Evolutionary conservation across 179 eudicot genomes (phyloP), one percentile per base, ranked within the genome.

Genomic region (Silene vulgaris): DNA sequence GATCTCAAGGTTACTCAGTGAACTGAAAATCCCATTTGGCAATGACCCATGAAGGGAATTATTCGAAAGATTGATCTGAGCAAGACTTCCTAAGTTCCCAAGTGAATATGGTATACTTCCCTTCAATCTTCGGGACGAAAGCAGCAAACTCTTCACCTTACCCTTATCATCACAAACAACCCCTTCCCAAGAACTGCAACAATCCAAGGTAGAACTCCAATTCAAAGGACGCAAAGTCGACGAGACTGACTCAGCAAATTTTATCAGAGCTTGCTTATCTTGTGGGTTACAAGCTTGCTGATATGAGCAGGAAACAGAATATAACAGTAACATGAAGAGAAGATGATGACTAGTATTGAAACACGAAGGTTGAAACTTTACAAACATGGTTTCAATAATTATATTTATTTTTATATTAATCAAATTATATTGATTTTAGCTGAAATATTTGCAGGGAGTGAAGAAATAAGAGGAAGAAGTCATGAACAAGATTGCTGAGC

Each of bases 171-270:
- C 88, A 67, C 97, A 92, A 8, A 14, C 67, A 62, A 92, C 72
- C 13, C 97, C 97, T 68, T 88, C 90, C 97, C 97, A 92, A 20
- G 60, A 40, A 77, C 48, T 43, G 77, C 96, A 90, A 80, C 97
- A 92, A 57, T 89, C 89, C 2, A 54, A 30, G 0, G 37, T 50
- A 45, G 85, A 69, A 35, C 75, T 75, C 96, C 96, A 92, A 32
- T 86, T 86, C 75, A 87, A 67, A 14, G 85, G 81, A 28, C 75
- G 21, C 2, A 60, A 64, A 61, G 82, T 35, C 28, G 84, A 77
- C 30, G 84, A 77, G 56, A 87, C 4, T 5, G 17, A 32, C 11
- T 0, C 54, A 8, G 82, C 77, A 76, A 92, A 84, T 14, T 77
- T 23, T 16, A 86, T 68, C 16, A 92, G 86, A 5, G 93, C 81